A percentile compares a stretch with the other conserved stretches of the same genome.
Conservation (phyloP, 495 filamentous ascomycete species). For the Penicillium waksmanii region DNA sequence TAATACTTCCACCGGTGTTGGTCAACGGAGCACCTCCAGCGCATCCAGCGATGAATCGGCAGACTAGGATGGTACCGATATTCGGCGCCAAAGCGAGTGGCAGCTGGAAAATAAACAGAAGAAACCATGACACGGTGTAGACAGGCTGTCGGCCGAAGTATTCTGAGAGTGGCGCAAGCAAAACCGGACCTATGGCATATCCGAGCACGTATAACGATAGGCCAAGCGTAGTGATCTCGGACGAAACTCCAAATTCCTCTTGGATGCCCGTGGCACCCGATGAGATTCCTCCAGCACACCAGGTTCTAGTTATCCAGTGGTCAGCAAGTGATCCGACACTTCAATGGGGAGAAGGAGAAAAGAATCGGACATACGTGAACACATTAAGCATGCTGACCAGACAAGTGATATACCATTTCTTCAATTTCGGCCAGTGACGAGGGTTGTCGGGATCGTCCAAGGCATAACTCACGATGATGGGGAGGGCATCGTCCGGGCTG, state of each 20-base stretch:
- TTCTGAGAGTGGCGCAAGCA: conserved; percentile 67
- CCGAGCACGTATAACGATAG: conserved; percentile 60
- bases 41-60: conserved; percentile 60
- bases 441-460: conserved; percentile 47
- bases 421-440: conserved; percentile 49
- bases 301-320: conserved; percentile 27
- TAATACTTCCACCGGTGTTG: conserved; percentile 47
- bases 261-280: conserved; percentile 43
- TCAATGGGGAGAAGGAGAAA: neutral
- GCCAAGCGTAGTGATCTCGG: conserved; percentile 48
- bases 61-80: conserved; percentile 56
- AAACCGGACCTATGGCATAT: conserved; percentile 56
- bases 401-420: conserved; percentile 52
- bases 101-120: conserved; percentile 62
- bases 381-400: conserved; percentile 46
- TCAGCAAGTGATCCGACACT: neutral
- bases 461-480: conserved; percentile 40
- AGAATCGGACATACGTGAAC: conserved; percentile 35
- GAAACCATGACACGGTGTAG: conserved; percentile 61
- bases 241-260: conserved; percentile 43
- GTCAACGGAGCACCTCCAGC: conserved; percentile 56
- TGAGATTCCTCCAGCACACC: conserved; percentile 49
- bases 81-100: conserved; percentile 60
- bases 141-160: conserved; percentile 64
- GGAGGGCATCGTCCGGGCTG: conserved; percentile 30